Evolutionary conservation across 768 basidiomycete genomes (phyloP), one percentile per base, ranked within the genome.

Genomic region (Pleurotus pulmonarius): DNA sequence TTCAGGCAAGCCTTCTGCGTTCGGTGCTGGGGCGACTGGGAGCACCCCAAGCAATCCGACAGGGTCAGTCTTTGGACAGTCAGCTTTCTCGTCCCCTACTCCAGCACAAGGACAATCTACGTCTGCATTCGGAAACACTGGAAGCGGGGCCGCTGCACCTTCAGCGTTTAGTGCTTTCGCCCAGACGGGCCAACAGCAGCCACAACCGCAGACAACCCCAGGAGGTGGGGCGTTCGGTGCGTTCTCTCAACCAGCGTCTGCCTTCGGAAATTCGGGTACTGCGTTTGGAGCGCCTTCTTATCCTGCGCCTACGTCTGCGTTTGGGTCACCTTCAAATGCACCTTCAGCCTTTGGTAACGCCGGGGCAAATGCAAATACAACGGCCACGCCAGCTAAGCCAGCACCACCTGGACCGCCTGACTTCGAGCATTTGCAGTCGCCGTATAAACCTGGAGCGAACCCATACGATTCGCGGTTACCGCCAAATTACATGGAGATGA

Each of bases 381-480:
- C 29, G 29, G 39, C 39, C 39, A 46, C 61, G 41, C 18, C 59
- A 39, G 51, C 55, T n/a, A 59, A 58, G 41, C 18, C 56, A 18
- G 52, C 40, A 20, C 49, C 40, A 16, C 46, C 56, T n/a, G 59
- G 63, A 6, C 58, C 59, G 4, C 68, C 68, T 7, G 68, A 72
- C 49, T 72, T 72, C 25, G 58, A 57, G 46, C 58, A 59, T 3
- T 61, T 56, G 41, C 67, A 65, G 55, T 67, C 65, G 37, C 64
- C 71, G 55, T 75, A 74, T 61, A 73, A 75, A 61, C 78, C 79
- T 2, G 80, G 76, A 5, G 59, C 73, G 39, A 80, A 83, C 58
- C 79, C 80, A 56, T 88, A 87, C 61, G 83, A 84, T 57, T 61
- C 56, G 29, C 64, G 78, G 22, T 72, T 91, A 29, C 88, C 87